Conservation (phyloP, 1,284 basidiomycete genomes). For the Heliocybe sulcata region DNA sequence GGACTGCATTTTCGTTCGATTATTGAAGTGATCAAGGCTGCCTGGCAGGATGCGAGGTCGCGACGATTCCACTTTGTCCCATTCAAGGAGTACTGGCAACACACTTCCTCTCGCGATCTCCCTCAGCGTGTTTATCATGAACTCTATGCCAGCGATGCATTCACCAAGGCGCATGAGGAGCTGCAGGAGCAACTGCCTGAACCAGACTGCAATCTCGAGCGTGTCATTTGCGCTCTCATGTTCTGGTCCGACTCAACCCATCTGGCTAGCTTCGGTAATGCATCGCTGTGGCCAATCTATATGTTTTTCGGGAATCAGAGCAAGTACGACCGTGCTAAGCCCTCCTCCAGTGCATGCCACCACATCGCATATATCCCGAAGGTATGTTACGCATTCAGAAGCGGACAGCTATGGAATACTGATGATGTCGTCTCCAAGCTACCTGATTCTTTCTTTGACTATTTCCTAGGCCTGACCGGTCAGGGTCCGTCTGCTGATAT, state of each 20-base stretch:
- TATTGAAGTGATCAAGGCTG: conserved; percentile 8
- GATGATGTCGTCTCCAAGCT: conserved; percentile 4
- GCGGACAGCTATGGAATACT: neutral
- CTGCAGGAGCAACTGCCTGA: conserved; percentile 10
- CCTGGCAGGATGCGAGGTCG: conserved; percentile 2
- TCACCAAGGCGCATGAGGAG: conserved; percentile 18
- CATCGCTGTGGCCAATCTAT: conserved; percentile 15
- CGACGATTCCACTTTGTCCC: conserved; percentile 8
- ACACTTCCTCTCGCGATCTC: neutral
- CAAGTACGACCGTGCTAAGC: conserved; percentile 18
- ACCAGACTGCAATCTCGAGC: conserved; percentile 13
- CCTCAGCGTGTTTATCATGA: conserved; percentile 20
- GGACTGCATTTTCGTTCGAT: conserved; percentile 10
- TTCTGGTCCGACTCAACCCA: conserved; percentile 17
- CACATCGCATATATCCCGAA: conserved; percentile 22
- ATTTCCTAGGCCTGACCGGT: neutral
- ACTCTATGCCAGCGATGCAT: conserved; percentile 23
- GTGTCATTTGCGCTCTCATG: conserved; percentile 13
- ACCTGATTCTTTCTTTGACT: conserved; percentile 11
- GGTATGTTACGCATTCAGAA: conserved; percentile 13
- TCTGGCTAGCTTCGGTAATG: conserved; percentile 13
- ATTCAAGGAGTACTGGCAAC: conserved; percentile 8
- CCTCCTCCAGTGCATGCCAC: conserved; percentile 14
- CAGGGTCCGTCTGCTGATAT: neutral
- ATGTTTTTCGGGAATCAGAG: conserved; percentile 19